phyloP scores from a whole-genome alignment of 2,329 filamentous ascomycete genomes.

The Sclerotinia nivalis region DNA sequence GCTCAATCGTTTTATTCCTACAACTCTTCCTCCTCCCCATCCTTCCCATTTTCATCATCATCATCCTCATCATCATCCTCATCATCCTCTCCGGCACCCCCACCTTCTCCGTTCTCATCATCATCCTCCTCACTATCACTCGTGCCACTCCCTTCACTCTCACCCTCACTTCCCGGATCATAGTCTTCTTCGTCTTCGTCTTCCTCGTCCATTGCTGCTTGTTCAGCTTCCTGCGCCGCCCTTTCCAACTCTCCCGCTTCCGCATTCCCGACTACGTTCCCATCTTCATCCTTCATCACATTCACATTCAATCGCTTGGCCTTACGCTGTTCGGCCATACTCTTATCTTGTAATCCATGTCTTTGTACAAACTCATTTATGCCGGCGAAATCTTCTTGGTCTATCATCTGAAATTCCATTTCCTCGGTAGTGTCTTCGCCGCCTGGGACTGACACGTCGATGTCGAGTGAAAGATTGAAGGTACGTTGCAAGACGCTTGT shows the following conservation, averaged over 20 bases:
- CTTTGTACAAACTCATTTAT: conserved; percentile 65
- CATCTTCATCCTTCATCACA: conserved; percentile 47
- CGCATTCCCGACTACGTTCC: conserved; percentile 45
- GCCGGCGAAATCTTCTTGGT: conserved; percentile 65
- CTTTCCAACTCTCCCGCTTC: conserved; percentile 41
- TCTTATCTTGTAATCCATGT: conserved; percentile 64
- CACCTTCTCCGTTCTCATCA: conserved; percentile 46
- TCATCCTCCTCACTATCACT: conserved; percentile 35
- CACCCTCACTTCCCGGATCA: conserved; percentile 53
- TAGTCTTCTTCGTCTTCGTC: conserved; percentile 68
- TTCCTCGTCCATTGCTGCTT: conserved; percentile 56
- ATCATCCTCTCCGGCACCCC: conserved; percentile 32
- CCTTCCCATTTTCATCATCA: conserved; percentile 27
- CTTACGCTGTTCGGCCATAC: conserved; percentile 67
- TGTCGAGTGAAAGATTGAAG: conserved; percentile 66
- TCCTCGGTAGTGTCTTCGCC: conserved; percentile 54
- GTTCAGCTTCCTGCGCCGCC: conserved; percentile 42
- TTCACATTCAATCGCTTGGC: conserved; percentile 63
- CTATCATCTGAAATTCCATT: conserved; percentile 68
- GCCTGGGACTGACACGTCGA: conserved; percentile 46
- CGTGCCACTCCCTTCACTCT: conserved; percentile 36
- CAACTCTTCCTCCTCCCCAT: conserved; percentile 26
- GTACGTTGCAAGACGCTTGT: conserved; percentile 67
- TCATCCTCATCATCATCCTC: conserved; percentile 31
- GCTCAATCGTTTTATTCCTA: background rate